Percentiles rank a stretch among this genome's conserved stretches.
phyloP scores from a whole-genome alignment of 2,329 filamentous ascomycete species.

The Ophiocordyceps polyrhachis-furcata region DNA sequence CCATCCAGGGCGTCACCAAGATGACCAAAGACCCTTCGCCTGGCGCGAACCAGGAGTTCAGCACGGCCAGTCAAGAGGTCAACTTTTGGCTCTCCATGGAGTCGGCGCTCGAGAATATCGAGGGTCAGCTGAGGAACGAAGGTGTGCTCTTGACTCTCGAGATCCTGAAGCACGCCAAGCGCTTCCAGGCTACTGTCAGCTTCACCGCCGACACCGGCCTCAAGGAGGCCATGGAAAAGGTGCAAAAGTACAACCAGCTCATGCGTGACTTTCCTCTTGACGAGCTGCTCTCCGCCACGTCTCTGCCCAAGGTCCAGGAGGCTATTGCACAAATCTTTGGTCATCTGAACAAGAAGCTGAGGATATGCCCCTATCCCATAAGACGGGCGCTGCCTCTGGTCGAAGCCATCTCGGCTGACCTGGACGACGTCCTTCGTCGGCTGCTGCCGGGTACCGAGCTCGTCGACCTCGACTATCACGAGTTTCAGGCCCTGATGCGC shows the following conservation, averaged over 20 bases:
- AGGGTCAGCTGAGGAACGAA: constrained; percentile 70
- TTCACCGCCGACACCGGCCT: constrained; percentile 91
- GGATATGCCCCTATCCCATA: constrained; percentile 91
- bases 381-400: constrained; percentile 82
- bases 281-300: constrained; percentile 82
- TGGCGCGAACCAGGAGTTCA: constrained; percentile 33
- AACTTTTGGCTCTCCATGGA: constrained; percentile 99
- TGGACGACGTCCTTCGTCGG: constrained; percentile 71
- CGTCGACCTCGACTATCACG: constrained; percentile 80
- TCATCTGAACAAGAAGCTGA: constrained; percentile 94
- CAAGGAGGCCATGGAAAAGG: constrained; percentile 88
- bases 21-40: constrained; percentile 66
- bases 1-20: constrained; percentile 90
- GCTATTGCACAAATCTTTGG: constrained; percentile 77
- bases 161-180: constrained; percentile 89
- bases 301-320: constrained; percentile 73
- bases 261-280: constrained; percentile 97
- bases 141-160: constrained; percentile 84
- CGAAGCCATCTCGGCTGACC: constrained; percentile 84
- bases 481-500: constrained; percentile 74
- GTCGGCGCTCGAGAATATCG: constrained; percentile 76
- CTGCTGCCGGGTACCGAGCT: constrained; percentile 72
- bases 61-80: constrained; percentile 86
- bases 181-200: constrained; percentile 93
- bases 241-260: constrained; percentile 96